Conservation (phyloP, 2,329 filamentous ascomycete genomes). For the Fusarium dimerum region DNA sequence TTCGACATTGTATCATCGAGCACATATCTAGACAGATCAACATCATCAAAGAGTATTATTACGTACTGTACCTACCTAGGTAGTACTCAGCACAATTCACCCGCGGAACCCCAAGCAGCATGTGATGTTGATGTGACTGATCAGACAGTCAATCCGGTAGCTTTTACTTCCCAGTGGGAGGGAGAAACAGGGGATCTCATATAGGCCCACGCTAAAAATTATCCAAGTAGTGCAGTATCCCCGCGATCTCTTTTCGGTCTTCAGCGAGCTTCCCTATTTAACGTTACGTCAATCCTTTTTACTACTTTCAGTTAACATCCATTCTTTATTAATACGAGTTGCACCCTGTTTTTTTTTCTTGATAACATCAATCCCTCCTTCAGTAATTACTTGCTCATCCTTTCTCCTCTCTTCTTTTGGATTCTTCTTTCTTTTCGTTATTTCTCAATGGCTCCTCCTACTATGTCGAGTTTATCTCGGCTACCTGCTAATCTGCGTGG, state of each 20-base stretch:
- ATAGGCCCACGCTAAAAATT: conserved; percentile 33
- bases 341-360: not conserved
- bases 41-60: too few relatives aligned
- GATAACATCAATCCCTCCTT: too few relatives aligned
- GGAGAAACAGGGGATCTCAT: too few relatives aligned
- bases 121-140: conserved; percentile 16
- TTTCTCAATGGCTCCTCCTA: conserved; percentile 23
- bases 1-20: too few relatives aligned
- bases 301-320: not conserved
- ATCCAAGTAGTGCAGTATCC: conserved; percentile 35
- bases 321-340: not conserved
- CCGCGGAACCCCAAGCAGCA: conserved; percentile 8
- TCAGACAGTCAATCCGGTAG: too few relatives aligned
- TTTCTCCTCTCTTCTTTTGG: conserved; percentile 1
- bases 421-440: conserved; percentile 1
- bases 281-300: conserved; percentile 12
- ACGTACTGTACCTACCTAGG: too few relatives aligned
- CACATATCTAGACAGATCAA: too few relatives aligned
- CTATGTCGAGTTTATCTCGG: conserved; percentile 67
- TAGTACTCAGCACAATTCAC: too few relatives aligned
- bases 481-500: conserved; percentile 72
- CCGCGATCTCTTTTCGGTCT: conserved; percentile 18
- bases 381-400: too few relatives aligned
- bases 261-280: conserved; percentile 16
- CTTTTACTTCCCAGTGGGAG: too few relatives aligned